Conservation (phyloP, 768 basidiomycete species). For the Saitozyma sp. region DNA sequence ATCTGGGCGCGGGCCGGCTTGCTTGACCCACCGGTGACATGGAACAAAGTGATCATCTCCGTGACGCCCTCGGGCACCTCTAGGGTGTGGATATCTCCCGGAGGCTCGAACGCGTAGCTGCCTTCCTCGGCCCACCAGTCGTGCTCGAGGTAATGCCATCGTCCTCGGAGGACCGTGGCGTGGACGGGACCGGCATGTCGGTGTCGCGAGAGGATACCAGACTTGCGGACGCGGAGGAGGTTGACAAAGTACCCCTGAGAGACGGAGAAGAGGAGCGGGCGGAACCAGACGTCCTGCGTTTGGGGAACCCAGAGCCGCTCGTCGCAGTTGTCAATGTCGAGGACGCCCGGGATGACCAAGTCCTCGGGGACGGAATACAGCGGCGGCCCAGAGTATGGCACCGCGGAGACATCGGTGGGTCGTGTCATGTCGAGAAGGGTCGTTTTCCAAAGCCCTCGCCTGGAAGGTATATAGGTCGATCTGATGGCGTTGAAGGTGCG, state of each 20-base stretch:
- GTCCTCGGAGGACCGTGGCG: slow-evolving; percentile 6
- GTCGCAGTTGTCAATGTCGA: slow-evolving; percentile 17
- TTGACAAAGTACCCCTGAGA: slow-evolving; percentile 26
- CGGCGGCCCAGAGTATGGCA: slow-evolving; percentile 14
- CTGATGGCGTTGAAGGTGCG: too few species aligned
- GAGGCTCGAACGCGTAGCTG: too few species aligned
- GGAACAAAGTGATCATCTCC: background rate
- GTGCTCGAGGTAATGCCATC: too few species aligned
- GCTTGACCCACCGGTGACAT: slow-evolving; percentile 20
- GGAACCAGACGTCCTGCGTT: slow-evolving; percentile 18
- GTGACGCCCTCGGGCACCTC: too few species aligned
- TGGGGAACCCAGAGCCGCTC: slow-evolving; percentile 21
- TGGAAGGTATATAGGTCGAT: too few species aligned
- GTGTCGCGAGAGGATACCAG: slow-evolving; percentile 20
- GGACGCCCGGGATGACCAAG: slow-evolving; percentile 13
- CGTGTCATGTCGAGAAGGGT: slow-evolving; percentile 1
- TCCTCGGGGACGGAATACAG: slow-evolving; percentile 17
- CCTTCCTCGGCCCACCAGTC: too few species aligned
- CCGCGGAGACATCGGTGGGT: slow-evolving; percentile 17
- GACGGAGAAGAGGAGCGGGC: slow-evolving; percentile 12
- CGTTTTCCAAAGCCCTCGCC: too few species aligned
- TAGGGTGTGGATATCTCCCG: too few species aligned
- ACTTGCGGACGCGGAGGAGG: slow-evolving; percentile 20
- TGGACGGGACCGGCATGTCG: slow-evolving; percentile 22
- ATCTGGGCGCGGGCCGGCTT: slow-evolving; percentile 7